Evolutionary conservation across 805 yeast genomes (phyloP).

Genomic region (Wickerhamomyces chambardii): DNA sequence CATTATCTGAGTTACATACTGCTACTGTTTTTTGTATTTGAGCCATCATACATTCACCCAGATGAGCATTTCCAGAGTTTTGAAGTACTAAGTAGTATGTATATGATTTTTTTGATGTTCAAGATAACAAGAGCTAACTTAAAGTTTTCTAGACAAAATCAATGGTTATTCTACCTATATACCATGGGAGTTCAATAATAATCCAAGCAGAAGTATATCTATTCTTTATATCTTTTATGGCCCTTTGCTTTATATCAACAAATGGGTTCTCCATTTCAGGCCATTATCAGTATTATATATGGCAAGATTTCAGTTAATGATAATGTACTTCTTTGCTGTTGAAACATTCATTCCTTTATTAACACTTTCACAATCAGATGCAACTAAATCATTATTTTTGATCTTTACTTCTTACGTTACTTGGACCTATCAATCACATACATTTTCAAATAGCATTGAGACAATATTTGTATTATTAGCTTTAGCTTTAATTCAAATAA

Average conservation of each 20-base stretch:
- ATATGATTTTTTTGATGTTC: neutral
- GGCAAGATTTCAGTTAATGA: slow-evolving; percentile 38
- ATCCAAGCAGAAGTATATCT: slow-evolving; percentile 63
- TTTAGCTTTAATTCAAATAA: slow-evolving; percentile 30
- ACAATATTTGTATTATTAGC: slow-evolving; percentile 32
- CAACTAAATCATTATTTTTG: slow-evolving; percentile 27
- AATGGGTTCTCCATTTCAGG: slow-evolving; percentile 19
- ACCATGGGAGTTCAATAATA: slow-evolving; percentile 78
- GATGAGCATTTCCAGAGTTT: slow-evolving; percentile 96
- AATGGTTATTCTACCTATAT: slow-evolving; percentile 33
- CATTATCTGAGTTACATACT: slow-evolving; percentile 15
- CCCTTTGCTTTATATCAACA: slow-evolving; percentile 42
- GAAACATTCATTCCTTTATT: slow-evolving; percentile 37
- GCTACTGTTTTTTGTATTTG: slow-evolving; percentile 46
- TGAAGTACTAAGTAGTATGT: slow-evolving; percentile 49
- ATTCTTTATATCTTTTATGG: slow-evolving; percentile 64
- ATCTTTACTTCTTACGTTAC: slow-evolving; percentile 60
- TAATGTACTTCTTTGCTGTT: slow-evolving; percentile 25
- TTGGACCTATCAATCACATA: slow-evolving; percentile 73
- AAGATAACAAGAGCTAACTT: too few relatives aligned
- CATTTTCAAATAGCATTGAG: slow-evolving; percentile 85
- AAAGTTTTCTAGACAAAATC: slow-evolving; percentile 17
- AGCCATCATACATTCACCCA: slow-evolving; percentile 88
- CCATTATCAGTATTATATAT: slow-evolving; percentile 47
- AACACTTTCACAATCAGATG: slow-evolving; percentile 38